phyloP scores from a whole-genome alignment of 23 red algal species.

The Agarophyton chilense region DNA sequence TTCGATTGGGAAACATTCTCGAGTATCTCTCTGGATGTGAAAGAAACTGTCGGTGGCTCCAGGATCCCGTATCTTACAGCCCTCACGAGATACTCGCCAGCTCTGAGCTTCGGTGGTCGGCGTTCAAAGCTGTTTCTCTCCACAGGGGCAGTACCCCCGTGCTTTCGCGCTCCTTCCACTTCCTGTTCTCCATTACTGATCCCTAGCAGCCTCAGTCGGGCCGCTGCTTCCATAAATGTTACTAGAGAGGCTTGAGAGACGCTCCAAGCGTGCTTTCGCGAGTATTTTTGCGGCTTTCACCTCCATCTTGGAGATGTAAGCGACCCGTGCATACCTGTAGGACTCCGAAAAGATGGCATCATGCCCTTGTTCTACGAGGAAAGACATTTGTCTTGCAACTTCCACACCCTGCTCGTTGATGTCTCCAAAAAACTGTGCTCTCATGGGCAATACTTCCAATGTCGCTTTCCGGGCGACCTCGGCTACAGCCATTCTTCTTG shows the following conservation, averaged over 20 bases:
- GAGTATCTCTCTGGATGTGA: too few species aligned
- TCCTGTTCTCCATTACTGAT: not conserved
- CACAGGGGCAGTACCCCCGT: not conserved
- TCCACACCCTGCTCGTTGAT: not conserved
- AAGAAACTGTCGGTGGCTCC: slow-evolving; percentile 1
- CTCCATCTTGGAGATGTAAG: not conserved
- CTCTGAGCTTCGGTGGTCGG: not conserved
- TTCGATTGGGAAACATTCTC: too few species aligned
- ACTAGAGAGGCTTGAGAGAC: too few species aligned
- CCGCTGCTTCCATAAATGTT: not conserved
- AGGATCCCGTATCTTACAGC: slow-evolving; percentile 23
- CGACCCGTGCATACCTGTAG: not conserved
- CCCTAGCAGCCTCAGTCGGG: not conserved
- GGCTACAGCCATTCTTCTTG: too few species aligned
- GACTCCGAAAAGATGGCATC: not conserved
- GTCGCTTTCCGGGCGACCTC: too few species aligned
- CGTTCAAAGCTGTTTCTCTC: not conserved
- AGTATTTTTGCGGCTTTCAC: not conserved
- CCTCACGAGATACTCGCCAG: not conserved
- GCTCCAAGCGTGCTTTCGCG: not conserved
- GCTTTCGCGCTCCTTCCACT: not conserved
- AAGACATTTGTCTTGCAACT: not conserved
- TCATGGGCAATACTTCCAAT: not conserved
- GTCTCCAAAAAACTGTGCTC: not conserved
- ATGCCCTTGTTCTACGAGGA: not conserved